Base-by-base conservation (phyloP, 2,329 filamentous ascomycete species). In the Trichoderma cornu-damae region DNA sequence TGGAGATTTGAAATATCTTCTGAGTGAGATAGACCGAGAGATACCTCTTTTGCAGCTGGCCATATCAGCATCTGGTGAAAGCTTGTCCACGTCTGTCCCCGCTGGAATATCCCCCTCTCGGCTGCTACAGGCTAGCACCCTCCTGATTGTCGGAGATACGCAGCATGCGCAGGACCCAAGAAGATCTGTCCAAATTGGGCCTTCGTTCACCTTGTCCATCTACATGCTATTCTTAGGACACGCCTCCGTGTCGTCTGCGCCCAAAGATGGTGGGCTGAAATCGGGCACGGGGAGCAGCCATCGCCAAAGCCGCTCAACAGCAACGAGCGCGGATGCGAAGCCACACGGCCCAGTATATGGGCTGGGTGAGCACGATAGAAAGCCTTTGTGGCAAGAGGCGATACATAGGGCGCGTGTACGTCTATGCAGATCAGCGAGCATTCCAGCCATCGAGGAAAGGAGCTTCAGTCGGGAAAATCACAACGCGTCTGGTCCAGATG, bases 181-280 rank as follows among this genome's bases (percentile, higher is more conserved):
- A 0, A 73, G 77, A 8, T 80, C 87, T 0, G 84, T 90, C 44
- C 91, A 96, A 67, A 88, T 97, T 59, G 94, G 94, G 0, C 91
- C 93, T 0, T 83, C 86, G 0, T 97, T 96, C 66, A 87, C 83
- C 0, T 72, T 97, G 6, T 96, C 92, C 0, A 75, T 97, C 63
- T 99, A 97, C 71, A 96, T 97, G 91, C 80, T 97, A 0, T 99
- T 97, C 66, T 79, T 86, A 2, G 88, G 90, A 1, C 91, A 97
- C 70, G 77, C 86, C 3, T 75, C 76, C 7, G 22, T 43, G 26
- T 12, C 43, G 18, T 12, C 57, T 34, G 7, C 35, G 4, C 5
- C 43, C 6, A 35, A 47, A 8, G 22, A 18, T 6, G 50, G 37
- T 1, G 16, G 40, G 5, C 14, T n/a, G 16, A 34, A 38, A 14